These are phyloP conservation scores for Graphiopsis chlorocephala DNA, from an alignment of 2,329 filamentous ascomycete species.

Conservation along the genomic window DNA sequence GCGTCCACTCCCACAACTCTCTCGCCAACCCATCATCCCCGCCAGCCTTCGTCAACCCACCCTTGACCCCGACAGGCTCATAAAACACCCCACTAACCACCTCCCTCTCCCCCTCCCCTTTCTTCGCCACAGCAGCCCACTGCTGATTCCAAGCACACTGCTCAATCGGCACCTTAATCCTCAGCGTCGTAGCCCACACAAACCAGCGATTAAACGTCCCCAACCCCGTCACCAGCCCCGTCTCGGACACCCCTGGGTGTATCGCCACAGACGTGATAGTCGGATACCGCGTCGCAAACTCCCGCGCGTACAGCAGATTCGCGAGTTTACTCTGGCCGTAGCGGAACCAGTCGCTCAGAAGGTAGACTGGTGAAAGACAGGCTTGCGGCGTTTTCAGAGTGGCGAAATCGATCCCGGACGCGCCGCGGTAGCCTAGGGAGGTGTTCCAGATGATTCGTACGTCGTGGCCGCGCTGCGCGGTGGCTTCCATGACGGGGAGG, in stretches of 20 bases:
- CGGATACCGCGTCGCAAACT: conserved; percentile 41
- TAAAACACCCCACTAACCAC: conserved; percentile 37
- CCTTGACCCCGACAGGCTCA: conserved; percentile 35
- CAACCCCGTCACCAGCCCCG: conserved; percentile 28
- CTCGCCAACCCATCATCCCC: conserved; percentile 33
- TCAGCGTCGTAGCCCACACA: conserved; percentile 14
- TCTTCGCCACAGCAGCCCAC: conserved; percentile 23
- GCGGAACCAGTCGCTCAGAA: conserved; percentile 32
- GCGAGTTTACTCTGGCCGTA: conserved; percentile 51
- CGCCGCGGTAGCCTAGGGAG: conserved; percentile 26
- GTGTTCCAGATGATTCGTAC: conserved; percentile 32
- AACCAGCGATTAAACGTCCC: conserved; percentile 2
- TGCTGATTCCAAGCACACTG: conserved; percentile 24
- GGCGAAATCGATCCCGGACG: conserved; percentile 26
- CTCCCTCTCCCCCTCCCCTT: conserved; percentile 6
- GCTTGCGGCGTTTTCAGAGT: conserved; percentile 29
- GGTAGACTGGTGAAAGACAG: background rate
- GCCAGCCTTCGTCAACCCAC: conserved; percentile 26
- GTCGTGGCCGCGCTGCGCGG: conserved; percentile 25
- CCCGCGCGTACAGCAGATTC: conserved; percentile 44
- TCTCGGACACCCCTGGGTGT: conserved; percentile 44
- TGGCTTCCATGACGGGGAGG: conserved; percentile 25
- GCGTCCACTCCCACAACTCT: conserved; percentile 37
- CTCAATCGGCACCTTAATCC: conserved; percentile 22
- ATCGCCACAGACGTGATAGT: conserved; percentile 38